Conservation (phyloP, 352 stramenopile species). For the Albugo laibachii region DNA sequence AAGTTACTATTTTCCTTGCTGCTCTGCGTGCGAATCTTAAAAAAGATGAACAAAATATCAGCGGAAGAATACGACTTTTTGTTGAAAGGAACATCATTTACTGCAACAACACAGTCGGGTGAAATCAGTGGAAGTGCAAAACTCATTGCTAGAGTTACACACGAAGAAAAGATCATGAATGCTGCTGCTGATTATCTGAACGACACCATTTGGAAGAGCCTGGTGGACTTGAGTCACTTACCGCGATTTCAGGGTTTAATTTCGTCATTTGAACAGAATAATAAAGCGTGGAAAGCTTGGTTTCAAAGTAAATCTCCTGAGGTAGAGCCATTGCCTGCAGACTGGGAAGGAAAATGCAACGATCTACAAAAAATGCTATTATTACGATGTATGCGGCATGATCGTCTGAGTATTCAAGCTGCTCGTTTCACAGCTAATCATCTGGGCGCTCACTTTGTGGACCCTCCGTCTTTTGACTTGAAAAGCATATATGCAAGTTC, state of each 20-base stretch:
- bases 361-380: conserved; percentile 87
- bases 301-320: conserved; percentile 80
- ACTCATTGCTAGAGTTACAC: conserved; percentile 12
- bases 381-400: conserved; percentile 81
- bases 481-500: conserved; percentile 79
- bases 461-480: conserved; percentile 86
- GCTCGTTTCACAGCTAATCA: conserved; percentile 81
- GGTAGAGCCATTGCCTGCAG: conserved; percentile 73
- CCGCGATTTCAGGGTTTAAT: conserved; percentile 73
- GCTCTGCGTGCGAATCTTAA: conserved; percentile 84
- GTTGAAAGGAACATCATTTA: conserved; percentile 58
- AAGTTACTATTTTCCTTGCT: conserved; percentile 93
- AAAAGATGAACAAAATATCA: conserved; percentile 81
- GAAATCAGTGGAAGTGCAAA: background rate
- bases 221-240: conserved; percentile 87
- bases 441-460: conserved; percentile 82
- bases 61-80: conserved; percentile 90
- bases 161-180: conserved; percentile 57
- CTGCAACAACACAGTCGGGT: conserved; percentile 15
- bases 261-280: conserved; percentile 78
- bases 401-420: conserved; percentile 84
- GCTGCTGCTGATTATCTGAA: conserved; percentile 74
- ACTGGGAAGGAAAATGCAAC: conserved; percentile 87
- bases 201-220: conserved; percentile 67
- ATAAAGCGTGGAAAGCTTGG: conserved; percentile 67